Evolutionary conservation across 2,329 filamentous ascomycete genomes (phyloP).

Genomic region (Fusarium tuaranense): DNA sequence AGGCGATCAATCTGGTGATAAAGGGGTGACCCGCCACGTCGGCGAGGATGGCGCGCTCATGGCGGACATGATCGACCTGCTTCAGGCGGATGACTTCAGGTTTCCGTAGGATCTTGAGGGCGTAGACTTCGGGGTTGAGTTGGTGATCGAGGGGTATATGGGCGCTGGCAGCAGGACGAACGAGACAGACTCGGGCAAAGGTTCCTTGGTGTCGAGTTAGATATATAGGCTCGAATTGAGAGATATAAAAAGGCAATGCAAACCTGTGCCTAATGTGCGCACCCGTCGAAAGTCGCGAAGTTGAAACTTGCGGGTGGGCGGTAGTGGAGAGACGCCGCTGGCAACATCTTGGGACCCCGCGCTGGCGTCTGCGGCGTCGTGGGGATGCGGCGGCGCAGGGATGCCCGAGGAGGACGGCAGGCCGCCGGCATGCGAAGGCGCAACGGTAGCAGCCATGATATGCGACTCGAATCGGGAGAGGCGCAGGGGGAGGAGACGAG

Average conservation of each 20-base stretch:
- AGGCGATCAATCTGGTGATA: conserved; percentile 82
- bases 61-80: conserved; percentile 87
- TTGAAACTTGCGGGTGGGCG: conserved; percentile 47
- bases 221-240: not conserved
- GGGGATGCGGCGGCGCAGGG: conserved; percentile 35
- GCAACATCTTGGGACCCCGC: conserved; percentile 35
- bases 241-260: conserved; percentile 23
- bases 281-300: conserved; percentile 75
- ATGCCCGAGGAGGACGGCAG: conserved; percentile 42
- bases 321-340: conserved; percentile 28
- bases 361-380: conserved; percentile 27
- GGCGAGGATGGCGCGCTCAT: conserved; percentile 82
- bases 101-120: conserved; percentile 83
- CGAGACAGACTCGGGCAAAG: conserved; percentile 86
- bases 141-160: conserved; percentile 50
- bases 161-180: conserved; percentile 70
- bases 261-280: conserved; percentile 82
- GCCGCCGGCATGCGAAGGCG: conserved; percentile 45
- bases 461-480: not conserved
- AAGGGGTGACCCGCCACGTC: conserved; percentile 85
- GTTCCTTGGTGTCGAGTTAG: conserved; percentile 64
- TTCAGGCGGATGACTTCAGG: conserved; percentile 82
- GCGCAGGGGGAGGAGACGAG: not conserved
- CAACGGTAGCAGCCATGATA: conserved; percentile 49
- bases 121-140: conserved; percentile 70